Conservation (phyloP, 2,329 filamentous ascomycete species). For the Trichoderma arundinaceum region DNA sequence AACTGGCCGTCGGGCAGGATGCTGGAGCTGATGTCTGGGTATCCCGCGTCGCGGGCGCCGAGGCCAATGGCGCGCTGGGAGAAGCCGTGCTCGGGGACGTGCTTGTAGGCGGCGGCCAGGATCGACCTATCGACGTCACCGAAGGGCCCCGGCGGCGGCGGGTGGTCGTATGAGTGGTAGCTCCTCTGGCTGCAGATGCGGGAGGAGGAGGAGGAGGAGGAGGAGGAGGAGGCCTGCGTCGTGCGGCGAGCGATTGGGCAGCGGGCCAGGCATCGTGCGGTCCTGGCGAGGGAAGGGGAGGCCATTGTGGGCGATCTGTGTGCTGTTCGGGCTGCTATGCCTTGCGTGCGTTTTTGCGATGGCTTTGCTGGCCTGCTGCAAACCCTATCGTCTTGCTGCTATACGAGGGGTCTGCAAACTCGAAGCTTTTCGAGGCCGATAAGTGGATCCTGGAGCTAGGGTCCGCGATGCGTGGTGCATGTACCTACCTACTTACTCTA, state of each 20-base stretch:
- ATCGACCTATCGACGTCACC: constrained; percentile 73
- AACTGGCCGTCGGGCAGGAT: constrained; percentile 81
- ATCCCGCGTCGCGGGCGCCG: constrained; percentile 83
- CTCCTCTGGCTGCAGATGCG: constrained; percentile 25
- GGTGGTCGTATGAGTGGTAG: constrained; percentile 79
- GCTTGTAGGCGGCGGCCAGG: constrained; percentile 77
- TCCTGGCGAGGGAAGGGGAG: constrained; percentile 11
- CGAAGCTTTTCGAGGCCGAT: no score
- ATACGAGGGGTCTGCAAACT: neutral
- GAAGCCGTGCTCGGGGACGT: constrained; percentile 85
- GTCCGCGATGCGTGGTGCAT: no score
- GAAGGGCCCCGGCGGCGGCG: constrained; percentile 64
- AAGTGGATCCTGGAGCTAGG: no score
- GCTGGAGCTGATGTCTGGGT: constrained; percentile 83
- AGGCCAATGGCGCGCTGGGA: constrained; percentile 72
- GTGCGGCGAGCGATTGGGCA: constrained; percentile 8
- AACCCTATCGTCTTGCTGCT: neutral
- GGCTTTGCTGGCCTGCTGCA: no score
- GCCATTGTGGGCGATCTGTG: constrained; percentile 4
- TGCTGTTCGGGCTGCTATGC: neutral
- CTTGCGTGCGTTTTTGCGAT: neutral
- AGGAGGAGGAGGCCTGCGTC: neutral
- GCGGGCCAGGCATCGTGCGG: constrained; percentile 17
- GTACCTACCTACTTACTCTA: no score
- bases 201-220: neutral